Evolutionary conservation across 2,329 filamentous ascomycete species (phyloP), one percentile per base, ranked within the genome.

Genomic region (Coleophoma cylindrospora): DNA sequence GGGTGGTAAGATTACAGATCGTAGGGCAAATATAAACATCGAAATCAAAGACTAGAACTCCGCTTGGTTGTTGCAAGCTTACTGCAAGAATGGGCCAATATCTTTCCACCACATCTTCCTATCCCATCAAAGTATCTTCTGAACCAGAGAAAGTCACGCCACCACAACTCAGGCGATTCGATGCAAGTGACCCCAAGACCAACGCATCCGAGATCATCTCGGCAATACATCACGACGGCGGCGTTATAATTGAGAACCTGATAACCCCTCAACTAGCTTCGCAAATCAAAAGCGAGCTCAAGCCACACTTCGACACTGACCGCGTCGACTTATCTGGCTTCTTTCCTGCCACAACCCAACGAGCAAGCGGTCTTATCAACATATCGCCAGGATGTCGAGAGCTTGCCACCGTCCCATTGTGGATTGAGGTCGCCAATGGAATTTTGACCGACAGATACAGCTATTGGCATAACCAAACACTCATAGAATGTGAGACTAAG

Each of bases 311-410:
- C 34, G 68, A 70, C 48, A 57, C 58, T 3, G 68, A 71, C 52
- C 55, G 53, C 1, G 59, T 60, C 14, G 69, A 72, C 53, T 57
- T 61, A 32, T 66, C 63, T 17, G 69, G 69, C 7, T 71, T 72
- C 60, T 72, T 72, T 40, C 69, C 69, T 2, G 49, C 53, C 2
- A 71, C 68, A 0, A 71, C 67, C 0, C 66, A 70, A 51, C 61
- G 70, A 17, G 70, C 70, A 0, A 66, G 66, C 2, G 69, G 70
- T 2, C 51, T 73, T 15, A 52, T 73, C 13, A 66, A 58, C 3
- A 60, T 65, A 10, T 72, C 70, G 0, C 64, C 68, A 34, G 64
- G 61, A 1, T 70, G 68, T 27, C 63, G 68, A n/a, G 65, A 72
- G 45, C 61, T 69, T 8, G 63, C 64, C 1, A 63, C 62, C 34